Evolutionary conservation across 192 early-diverging fungal genomes (phyloP), one percentile per base, ranked within the genome.

Genomic region (Lobosporangium transversale): DNA sequence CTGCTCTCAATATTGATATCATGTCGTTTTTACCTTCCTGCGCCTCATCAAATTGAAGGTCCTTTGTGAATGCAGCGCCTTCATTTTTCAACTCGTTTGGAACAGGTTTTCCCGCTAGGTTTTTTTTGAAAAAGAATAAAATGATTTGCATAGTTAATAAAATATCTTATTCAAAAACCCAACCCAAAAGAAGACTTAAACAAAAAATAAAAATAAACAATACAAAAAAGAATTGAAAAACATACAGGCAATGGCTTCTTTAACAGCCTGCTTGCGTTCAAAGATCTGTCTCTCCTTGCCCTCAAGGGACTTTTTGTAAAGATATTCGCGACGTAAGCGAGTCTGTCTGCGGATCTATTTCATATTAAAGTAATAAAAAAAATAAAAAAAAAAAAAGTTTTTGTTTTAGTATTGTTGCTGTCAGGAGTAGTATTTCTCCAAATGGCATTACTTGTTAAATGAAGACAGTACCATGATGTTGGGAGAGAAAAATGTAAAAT

Each of bases 291-390:
- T 87, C 44, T 99, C 95, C 79, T 97, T 94, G 33, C 91, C 83
- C 86, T 99, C 97, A 8, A 97, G 86, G 12, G 95, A 92, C 85
- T 99, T 99, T 79, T 90, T 90, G 89, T 97, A 98, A 32, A 99
- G 88, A 64, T 96, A 99, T 84, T 99, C 97, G 70, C 95, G 80
- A 43, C 97, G 86, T 57, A 93, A 85, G 32, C 97, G 90, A 30
- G 94, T 88, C 56, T 96, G 90, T 82, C 95, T 84, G 53, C 95
- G 89, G 66, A 94, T 88, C 92, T 88, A 81, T 54, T 2, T 35
- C 48, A 49, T 29, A 44, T 27, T 9, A 40, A 58, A 58, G 21
- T 2, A 17, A 26, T 4, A 23, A 40, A 23, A 29, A 43, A 17
- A 24, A 30, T 20, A 14, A n/a, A 35, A 57, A n/a, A n/a, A n/a